Evolutionary conservation across 2,329 filamentous ascomycete species (phyloP).

Genomic region (Cadophora malorum): DNA sequence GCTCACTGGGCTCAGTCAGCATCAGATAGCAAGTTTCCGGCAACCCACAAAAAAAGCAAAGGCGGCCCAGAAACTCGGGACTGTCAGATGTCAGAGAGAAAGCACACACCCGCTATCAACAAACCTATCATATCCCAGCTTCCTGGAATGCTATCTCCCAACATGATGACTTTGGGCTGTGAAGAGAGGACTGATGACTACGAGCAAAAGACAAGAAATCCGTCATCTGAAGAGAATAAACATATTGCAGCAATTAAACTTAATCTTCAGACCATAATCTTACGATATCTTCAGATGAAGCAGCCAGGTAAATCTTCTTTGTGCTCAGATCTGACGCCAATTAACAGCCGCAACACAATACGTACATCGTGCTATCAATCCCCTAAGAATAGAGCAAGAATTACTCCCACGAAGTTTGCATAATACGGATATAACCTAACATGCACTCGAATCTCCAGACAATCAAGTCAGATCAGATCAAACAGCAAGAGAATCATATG

Average conservation of each 20-base stretch:
- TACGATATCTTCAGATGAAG: constrained; percentile 7
- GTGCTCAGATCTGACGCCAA: not conserved
- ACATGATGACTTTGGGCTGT: not conserved
- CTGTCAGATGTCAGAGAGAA: not conserved
- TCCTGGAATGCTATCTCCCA: not conserved
- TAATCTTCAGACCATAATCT: not conserved
- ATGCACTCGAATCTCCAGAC: not conserved
- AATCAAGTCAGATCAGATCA: not conserved
- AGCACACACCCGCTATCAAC: constrained; percentile 10
- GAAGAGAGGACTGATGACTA: not conserved
- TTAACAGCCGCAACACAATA: not conserved
- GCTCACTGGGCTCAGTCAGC: not conserved
- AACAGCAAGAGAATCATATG: not conserved
- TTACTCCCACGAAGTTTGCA: not conserved
- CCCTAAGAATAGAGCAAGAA: not conserved
- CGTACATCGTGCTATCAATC: not conserved
- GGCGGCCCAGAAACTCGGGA: not conserved
- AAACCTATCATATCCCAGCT: constrained; percentile 6
- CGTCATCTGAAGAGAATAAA: not conserved
- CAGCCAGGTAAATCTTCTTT: not conserved
- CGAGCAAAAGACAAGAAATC: not conserved
- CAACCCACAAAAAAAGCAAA: not conserved
- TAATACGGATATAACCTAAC: not conserved
- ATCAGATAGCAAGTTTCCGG: not conserved
- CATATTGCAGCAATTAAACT: not conserved